These are phyloP conservation scores for Aspergillus ellipticus DNA, from an alignment of 495 filamentous ascomycete genomes.

Conservation along the genomic window DNA sequence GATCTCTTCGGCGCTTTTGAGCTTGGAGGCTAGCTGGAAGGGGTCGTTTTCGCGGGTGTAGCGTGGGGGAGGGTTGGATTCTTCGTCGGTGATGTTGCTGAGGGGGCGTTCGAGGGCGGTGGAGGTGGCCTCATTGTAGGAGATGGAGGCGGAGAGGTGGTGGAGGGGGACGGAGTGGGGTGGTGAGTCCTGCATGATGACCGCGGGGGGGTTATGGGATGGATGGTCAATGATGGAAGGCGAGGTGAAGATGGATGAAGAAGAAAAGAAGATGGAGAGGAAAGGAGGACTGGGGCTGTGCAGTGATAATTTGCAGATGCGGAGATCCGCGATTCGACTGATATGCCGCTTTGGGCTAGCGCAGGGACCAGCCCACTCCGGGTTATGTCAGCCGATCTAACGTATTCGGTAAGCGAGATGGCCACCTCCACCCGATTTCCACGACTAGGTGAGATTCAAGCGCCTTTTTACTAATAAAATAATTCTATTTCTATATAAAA, in stretches of 20 bases:
- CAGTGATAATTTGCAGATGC: neutral
- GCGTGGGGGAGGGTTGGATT: constrained; percentile 57
- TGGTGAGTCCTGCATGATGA: constrained; percentile 6
- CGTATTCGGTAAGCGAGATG: too few species aligned
- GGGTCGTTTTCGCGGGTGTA: constrained; percentile 71
- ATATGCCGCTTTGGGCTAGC: neutral
- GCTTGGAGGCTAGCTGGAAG: constrained; percentile 69
- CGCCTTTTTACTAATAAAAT: too few species aligned
- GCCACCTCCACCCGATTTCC: too few species aligned
- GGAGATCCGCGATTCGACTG: neutral
- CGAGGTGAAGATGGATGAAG: neutral
- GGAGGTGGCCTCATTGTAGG: constrained; percentile 31
- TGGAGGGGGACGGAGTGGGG: constrained; percentile 19
- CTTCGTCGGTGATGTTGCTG: constrained; percentile 52
- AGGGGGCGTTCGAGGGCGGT: constrained; percentile 37
- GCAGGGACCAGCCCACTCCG: neutral
- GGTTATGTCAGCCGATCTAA: neutral
- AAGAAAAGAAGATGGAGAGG: neutral
- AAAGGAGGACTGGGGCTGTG: neutral
- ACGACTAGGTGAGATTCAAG: neutral
- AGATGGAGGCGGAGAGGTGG: constrained; percentile 18
- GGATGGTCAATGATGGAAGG: neutral
- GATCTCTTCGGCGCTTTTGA: constrained; percentile 78
- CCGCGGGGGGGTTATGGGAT: neutral
- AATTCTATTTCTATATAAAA: too few species aligned